These are phyloP conservation scores for Candida odintsovae DNA, from an alignment of 805 yeast genomes.

Conservation along the genomic window DNA sequence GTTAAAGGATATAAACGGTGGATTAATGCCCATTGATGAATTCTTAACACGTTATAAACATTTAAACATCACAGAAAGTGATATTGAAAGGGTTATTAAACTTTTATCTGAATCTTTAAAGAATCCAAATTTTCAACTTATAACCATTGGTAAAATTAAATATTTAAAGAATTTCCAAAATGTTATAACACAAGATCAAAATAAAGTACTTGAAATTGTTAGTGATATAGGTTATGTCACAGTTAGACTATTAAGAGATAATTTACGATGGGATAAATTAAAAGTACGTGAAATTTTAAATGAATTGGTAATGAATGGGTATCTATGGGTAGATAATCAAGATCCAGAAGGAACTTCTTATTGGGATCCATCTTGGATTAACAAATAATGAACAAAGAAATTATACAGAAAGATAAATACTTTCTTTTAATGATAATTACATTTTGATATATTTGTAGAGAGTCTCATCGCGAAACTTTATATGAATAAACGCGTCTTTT, in stretches of 20 bases:
- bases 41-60: slow-evolving; percentile 32
- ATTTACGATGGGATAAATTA: slow-evolving; percentile 64
- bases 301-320: slow-evolving; percentile 76
- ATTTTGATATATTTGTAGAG: too few species aligned
- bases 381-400: slow-evolving; percentile 10
- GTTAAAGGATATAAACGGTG: slow-evolving; percentile 75
- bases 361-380: slow-evolving; percentile 78
- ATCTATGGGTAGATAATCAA: slow-evolving; percentile 76
- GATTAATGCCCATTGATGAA: slow-evolving; percentile 61
- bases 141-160: slow-evolving; percentile 47
- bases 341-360: slow-evolving; percentile 37
- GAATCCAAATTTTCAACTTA: slow-evolving; percentile 22
- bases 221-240: slow-evolving; percentile 74
- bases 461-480: background rate
- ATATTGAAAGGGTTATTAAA: slow-evolving; percentile 34
- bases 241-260: slow-evolving; percentile 57
- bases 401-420: background rate
- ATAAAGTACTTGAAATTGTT: slow-evolving; percentile 66
- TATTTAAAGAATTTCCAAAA: slow-evolving; percentile 53
- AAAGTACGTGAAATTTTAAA: slow-evolving; percentile 61
- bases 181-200: slow-evolving; percentile 64
- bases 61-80: slow-evolving; percentile 35
- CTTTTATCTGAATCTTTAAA: slow-evolving; percentile 69
- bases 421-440: too few species aligned
- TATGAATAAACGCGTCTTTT: too few species aligned